These are phyloP conservation scores for Trichoderma orchidacearum DNA, from an alignment of 495 filamentous ascomycete species.

Conservation along the genomic window DNA sequence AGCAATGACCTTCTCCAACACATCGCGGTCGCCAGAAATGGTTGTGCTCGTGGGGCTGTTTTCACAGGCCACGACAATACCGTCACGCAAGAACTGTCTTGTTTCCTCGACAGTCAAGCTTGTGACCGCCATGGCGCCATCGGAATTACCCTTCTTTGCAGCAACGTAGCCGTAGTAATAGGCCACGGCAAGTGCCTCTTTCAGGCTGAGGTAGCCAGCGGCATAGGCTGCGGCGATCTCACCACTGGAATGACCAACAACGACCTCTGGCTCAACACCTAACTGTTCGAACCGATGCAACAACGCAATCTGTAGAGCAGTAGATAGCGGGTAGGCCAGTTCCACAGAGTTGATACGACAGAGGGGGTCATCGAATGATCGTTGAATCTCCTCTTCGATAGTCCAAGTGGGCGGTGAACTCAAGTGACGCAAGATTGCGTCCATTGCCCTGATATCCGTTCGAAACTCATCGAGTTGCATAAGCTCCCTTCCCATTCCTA, in stretches of 20 bases:
- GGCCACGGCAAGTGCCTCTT: conserved; percentile 10
- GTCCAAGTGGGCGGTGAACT: background rate
- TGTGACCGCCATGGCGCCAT: conserved; percentile 21
- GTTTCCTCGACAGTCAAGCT: conserved; percentile 12
- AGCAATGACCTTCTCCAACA: background rate
- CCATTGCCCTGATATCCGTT: background rate
- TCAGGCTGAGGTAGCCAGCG: conserved; percentile 9
- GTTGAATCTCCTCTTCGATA: conserved; percentile 22
- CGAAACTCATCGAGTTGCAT: background rate
- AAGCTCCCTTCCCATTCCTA: conserved; percentile 5
- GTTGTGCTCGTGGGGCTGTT: conserved; percentile 31
- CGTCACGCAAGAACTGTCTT: conserved; percentile 6
- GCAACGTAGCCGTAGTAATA: conserved; percentile 13
- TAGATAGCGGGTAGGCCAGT: conserved; percentile 25
- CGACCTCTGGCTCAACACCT: conserved; percentile 24
- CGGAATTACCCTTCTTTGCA: background rate
- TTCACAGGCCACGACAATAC: conserved; percentile 9
- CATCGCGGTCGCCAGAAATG: conserved; percentile 27
- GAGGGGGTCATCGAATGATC: conserved; percentile 25
- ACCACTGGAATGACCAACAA: conserved; percentile 21
- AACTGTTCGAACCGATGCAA: conserved; percentile 29
- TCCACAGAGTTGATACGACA: conserved; percentile 18
- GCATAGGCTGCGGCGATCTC: conserved; percentile 22
- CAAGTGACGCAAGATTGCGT: background rate
- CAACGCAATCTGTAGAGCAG: conserved; percentile 28